Base-by-base conservation (phyloP, 257 asterid genomes). In the Salvia hispanica region DNA sequence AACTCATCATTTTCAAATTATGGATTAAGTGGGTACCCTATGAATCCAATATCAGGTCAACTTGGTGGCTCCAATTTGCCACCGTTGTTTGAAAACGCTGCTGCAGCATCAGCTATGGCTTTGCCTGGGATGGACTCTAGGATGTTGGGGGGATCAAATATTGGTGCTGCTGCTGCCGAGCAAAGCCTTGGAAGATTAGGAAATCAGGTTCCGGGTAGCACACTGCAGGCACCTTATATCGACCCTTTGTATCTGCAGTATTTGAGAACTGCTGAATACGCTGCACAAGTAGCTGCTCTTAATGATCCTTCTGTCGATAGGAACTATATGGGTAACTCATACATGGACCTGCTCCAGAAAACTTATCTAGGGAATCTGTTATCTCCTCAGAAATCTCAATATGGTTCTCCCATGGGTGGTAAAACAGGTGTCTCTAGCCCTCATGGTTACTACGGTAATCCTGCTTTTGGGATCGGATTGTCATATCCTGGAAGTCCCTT, bases 71-170 rank as follows among this genome's bases (percentile, higher is more conserved):
- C 78, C 25, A 88, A 89, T 74, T 78, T 94, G 67, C 99, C 99
- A 13, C 99, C 96, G 1, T 78, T 94, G 80, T 91, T 85, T 83
- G 99, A 88, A 85, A 94, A 89, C 78, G 98, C 97, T 77, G 99
- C 95, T 71, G 93, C 86, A 28, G 96, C 84, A 46, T 86, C 97
- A 43, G 99, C 94, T 15, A 78, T 94, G 88, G 95, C 62, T 61
- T 77, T 81, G 14, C 96, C 95, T 58, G 95, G 96, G 44, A 80
- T 87, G 89, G 99, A 89, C 71, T 69, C 96, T 37, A 79, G 95
- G 71, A 75, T 91, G 78, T 74, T 86, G 57, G 91, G 87, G 7
- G 97, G 82, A 45, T 83, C 98, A 40, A 86, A 82, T 77, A 60
- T 91, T 2, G 82, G 87, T 43, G 79, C 88, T 71, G 83, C 89